phyloP scores from a whole-genome alignment of 192 early-diverging fungal species.

The Coemansia sp. region DNA sequence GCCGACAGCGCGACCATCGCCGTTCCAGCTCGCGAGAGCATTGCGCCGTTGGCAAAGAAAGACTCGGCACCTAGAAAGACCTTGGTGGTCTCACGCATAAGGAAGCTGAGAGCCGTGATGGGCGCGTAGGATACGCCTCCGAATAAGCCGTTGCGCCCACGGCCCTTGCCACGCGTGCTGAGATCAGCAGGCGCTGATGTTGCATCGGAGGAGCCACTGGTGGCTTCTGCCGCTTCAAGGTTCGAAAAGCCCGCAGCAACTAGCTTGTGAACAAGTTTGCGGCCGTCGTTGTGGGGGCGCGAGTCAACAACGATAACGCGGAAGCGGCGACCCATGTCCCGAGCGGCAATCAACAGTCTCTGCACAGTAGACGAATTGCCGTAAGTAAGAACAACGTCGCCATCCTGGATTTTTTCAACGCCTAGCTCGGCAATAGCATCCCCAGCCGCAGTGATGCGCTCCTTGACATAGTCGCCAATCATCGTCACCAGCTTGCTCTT shows the following conservation, averaged over 20 bases:
- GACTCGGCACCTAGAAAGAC: constrained; percentile 94
- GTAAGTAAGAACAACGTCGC: constrained; percentile 90
- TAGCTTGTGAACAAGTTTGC: constrained; percentile 33
- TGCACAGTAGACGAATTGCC: constrained; percentile 90
- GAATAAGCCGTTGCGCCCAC: constrained; percentile 11
- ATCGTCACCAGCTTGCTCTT: constrained; percentile 60
- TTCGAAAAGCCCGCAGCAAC: constrained; percentile 55
- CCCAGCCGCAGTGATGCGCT: constrained; percentile 82
- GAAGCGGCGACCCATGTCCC: constrained; percentile 73
- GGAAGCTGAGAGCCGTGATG: constrained; percentile 58
- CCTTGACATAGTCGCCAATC: constrained; percentile 89
- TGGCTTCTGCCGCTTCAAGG: constrained; percentile 26
- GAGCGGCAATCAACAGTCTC: constrained; percentile 71
- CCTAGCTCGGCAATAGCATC: constrained; percentile 75
- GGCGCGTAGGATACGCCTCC: constrained; percentile 43
- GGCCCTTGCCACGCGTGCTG: constrained; percentile 15
- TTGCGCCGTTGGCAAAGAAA: constrained; percentile 87
- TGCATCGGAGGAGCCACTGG: constrained; percentile 42
- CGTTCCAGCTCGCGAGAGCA: constrained; percentile 87
- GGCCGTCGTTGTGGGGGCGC: constrained; percentile 85
- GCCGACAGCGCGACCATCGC: constrained; percentile 91
- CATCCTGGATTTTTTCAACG: constrained; percentile 86
- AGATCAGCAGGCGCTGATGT: background rate
- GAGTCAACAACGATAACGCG: constrained; percentile 91
- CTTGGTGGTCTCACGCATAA: constrained; percentile 86